These are phyloP conservation scores for Saccharomycopsis microspora DNA, from an alignment of 805 yeast species.

Conservation along the genomic window DNA sequence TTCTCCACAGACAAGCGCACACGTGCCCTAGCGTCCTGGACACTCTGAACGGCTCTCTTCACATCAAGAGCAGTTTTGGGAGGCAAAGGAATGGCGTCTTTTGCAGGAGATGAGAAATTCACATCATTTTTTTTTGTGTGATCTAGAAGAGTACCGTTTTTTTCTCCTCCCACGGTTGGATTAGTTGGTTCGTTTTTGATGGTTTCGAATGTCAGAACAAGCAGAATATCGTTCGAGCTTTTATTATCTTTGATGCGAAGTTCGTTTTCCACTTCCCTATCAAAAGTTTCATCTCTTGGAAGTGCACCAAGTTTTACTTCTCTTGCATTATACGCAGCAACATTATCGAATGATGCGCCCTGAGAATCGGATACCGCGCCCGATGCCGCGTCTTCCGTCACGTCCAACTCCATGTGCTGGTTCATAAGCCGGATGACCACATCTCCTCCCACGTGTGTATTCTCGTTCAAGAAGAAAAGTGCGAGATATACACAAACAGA, in stretches of 20 bases:
- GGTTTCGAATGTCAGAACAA: constrained; percentile 58
- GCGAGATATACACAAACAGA: constrained; percentile 77
- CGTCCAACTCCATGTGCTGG: constrained; percentile 50
- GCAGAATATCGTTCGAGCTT: constrained; percentile 30
- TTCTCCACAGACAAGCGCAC: constrained; percentile 28
- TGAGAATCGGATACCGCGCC: constrained; percentile 29
- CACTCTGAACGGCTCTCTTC: constrained; percentile 63
- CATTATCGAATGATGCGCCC: constrained; percentile 30
- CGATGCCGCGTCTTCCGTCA: constrained; percentile 22
- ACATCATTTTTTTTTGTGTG: constrained; percentile 25
- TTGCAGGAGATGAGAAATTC: constrained; percentile 54
- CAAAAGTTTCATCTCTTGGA: constrained; percentile 79
- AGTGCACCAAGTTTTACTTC: constrained; percentile 71
- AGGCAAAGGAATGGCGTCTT: constrained; percentile 78
- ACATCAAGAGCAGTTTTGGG: constrained; percentile 70
- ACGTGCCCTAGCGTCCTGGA: constrained; percentile 73
- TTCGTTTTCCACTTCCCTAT: constrained; percentile 76
- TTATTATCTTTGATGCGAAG: constrained; percentile 68
- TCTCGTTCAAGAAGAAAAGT: constrained; percentile 79
- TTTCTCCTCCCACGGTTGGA: constrained; percentile 11
- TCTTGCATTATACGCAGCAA: constrained; percentile 46
- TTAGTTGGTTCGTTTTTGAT: constrained; percentile 34
- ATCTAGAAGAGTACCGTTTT: constrained; percentile 20
- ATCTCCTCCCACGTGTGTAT: constrained; percentile 87
- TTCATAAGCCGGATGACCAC: constrained; percentile 77